Conservation (phyloP, 2,329 filamentous ascomycete species). For the Fusarium decemcellulare region DNA sequence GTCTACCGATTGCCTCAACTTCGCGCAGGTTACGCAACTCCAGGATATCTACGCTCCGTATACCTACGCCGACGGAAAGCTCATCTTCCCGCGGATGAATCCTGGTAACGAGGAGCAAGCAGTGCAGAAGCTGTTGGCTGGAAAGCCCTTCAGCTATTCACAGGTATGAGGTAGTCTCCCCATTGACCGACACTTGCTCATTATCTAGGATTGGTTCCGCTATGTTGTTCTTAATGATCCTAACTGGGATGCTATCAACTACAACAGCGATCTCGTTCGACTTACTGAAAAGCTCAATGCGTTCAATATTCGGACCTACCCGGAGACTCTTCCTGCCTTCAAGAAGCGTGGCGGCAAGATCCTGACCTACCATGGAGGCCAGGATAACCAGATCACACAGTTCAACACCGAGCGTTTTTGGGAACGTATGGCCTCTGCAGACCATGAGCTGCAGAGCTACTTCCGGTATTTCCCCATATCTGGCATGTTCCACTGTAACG, state of each 20-base stretch:
- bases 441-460: conserved; percentile 58
- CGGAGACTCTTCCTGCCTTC: conserved; percentile 3
- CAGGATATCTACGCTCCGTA: conserved; percentile 26
- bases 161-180: no score
- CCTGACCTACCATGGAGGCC: conserved; percentile 26
- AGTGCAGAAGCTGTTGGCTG: conserved; percentile 22
- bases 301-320: conserved; percentile 25
- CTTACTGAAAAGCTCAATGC: conserved; percentile 21
- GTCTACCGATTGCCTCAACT: neutral
- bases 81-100: conserved; percentile 33
- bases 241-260: conserved; percentile 21
- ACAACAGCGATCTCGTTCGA: conserved; percentile 1
- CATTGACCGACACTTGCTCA: no score
- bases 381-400: conserved; percentile 33
- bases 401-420: conserved; percentile 44
- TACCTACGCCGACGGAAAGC: conserved; percentile 16
- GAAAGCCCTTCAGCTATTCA: conserved; percentile 25
- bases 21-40: neutral
- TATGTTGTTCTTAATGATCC: conserved; percentile 22
- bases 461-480: conserved; percentile 68
- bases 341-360: conserved; percentile 30
- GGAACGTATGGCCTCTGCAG: conserved; percentile 42
- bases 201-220: conserved; percentile 25
- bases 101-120: conserved; percentile 24
- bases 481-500: conserved; percentile 63